These are phyloP conservation scores for Fusarium burgessii DNA, from an alignment of 2,329 filamentous ascomycete genomes.

Conservation along the genomic window DNA sequence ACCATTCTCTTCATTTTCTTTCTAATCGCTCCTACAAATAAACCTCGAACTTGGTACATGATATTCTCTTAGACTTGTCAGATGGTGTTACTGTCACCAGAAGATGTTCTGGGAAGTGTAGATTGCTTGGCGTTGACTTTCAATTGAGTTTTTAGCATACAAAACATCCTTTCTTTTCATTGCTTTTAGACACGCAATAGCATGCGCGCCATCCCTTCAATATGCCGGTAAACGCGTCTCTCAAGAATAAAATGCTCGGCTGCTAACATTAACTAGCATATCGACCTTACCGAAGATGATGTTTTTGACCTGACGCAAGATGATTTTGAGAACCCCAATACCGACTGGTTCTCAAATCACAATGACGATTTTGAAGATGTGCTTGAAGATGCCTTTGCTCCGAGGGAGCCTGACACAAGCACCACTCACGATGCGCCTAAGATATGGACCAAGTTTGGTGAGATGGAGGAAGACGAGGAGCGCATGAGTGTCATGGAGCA, in stretches of 20 bases:
- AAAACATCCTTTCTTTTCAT: neutral
- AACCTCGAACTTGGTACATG: neutral
- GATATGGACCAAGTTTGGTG: conserved; percentile 38
- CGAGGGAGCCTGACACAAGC: neutral
- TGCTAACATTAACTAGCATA: conserved; percentile 13
- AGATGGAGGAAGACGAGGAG: conserved; percentile 20
- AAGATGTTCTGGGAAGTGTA: neutral
- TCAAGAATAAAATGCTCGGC: neutral
- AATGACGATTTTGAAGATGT: conserved; percentile 13
- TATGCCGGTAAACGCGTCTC: conserved; percentile 29
- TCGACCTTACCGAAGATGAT: conserved; percentile 18
- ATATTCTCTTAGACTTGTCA: neutral
- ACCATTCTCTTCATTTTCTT: neutral
- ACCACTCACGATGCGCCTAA: conserved; percentile 6
- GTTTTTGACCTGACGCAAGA: conserved; percentile 11
- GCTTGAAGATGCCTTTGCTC: conserved; percentile 17
- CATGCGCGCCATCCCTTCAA: conserved; percentile 8
- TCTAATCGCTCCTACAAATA: neutral
- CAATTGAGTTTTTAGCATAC: neutral
- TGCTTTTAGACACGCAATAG: neutral
- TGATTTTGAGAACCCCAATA: neutral
- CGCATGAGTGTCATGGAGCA: conserved; percentile 12
- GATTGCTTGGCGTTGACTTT: neutral
- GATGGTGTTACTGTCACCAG: neutral
- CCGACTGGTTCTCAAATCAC: conserved; percentile 8